A percentile compares a stretch with the other conserved stretches of the same genome.
Conservation (phyloP, 2,329 filamentous ascomycete species). For the Cytospora leucostoma region DNA sequence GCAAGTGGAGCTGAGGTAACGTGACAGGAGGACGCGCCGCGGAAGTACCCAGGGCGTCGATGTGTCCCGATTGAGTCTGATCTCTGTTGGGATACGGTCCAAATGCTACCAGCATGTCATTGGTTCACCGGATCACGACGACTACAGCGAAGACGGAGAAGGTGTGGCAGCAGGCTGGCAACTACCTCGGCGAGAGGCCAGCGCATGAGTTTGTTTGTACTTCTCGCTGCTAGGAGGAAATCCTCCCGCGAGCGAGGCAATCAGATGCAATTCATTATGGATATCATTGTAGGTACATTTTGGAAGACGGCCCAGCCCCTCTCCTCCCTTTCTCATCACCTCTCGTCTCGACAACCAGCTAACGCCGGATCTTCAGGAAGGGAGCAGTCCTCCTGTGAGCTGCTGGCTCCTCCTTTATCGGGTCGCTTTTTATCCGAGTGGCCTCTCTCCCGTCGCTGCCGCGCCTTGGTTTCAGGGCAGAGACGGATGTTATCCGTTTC, state of each 20-base stretch:
- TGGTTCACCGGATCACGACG: neutral
- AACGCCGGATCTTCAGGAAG: constrained; percentile 18
- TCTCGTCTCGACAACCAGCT: neutral
- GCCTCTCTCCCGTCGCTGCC: constrained; percentile 1
- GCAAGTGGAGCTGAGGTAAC: constrained; percentile 32
- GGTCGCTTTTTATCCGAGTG: neutral
- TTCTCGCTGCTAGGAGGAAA: neutral
- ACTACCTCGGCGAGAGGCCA: neutral
- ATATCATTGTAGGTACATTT: constrained; percentile 12
- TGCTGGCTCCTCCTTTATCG: neutral
- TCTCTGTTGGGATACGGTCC: neutral
- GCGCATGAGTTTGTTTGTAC: neutral
- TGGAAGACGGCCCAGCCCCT: neutral
- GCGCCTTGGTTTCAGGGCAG: constrained; percentile 6
- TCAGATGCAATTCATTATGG: neutral
- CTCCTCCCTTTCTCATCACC: neutral
- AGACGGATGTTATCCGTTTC: constrained; percentile 3
- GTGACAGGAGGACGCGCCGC: neutral
- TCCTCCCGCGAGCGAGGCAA: neutral
- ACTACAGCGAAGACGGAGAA: neutral
- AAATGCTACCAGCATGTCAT: neutral
- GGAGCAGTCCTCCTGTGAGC: neutral
- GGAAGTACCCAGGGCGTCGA: neutral
- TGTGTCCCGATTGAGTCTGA: neutral
- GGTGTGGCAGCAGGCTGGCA: neutral